These are phyloP conservation scores for Cocos nucifera DNA, from an alignment of 176 grass and related monocot genomes.

Conservation along the genomic window DNA sequence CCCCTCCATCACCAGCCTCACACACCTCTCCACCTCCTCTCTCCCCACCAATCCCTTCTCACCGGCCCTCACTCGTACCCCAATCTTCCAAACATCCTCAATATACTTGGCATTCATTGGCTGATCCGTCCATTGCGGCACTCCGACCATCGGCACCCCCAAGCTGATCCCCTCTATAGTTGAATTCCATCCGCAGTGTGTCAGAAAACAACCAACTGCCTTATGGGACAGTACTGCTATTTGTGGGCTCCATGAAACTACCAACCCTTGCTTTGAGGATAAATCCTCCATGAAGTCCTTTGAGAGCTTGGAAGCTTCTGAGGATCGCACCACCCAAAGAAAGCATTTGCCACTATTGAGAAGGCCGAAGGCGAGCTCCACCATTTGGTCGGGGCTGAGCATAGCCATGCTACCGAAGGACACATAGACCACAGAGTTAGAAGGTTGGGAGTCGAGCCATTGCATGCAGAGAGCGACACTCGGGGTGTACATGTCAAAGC, in stretches of 20 bases:
- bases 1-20: constrained; percentile 34
- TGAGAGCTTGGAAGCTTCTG: constrained; percentile 50
- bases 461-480: constrained; percentile 31
- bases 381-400: constrained; percentile 29
- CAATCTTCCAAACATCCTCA: constrained; percentile 50
- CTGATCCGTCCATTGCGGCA: constrained; percentile 78
- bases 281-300: neutral
- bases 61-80: constrained; percentile 30
- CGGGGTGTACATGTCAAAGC: constrained; percentile 56
- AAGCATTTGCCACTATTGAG: constrained; percentile 34
- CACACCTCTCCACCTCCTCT: constrained; percentile 24
- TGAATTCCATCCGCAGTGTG: constrained; percentile 92
- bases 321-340: constrained; percentile 57
- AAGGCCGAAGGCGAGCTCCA: constrained; percentile 45
- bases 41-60: constrained; percentile 20
- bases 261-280: constrained; percentile 8
- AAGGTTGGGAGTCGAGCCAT: constrained; percentile 34
- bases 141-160: constrained; percentile 22
- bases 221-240: constrained; percentile 57
- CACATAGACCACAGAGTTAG: constrained; percentile 50
- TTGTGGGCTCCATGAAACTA: constrained; percentile 64
- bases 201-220: constrained; percentile 64
- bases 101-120: constrained; percentile 75
- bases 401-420: constrained; percentile 66
- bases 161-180: constrained; percentile 33